Percentiles rank a stretch among this genome's conserved stretches.
These are phyloP conservation scores for Penicillium occitanis DNA, from an alignment of 2,329 filamentous ascomycete species.

Conservation along the genomic window DNA sequence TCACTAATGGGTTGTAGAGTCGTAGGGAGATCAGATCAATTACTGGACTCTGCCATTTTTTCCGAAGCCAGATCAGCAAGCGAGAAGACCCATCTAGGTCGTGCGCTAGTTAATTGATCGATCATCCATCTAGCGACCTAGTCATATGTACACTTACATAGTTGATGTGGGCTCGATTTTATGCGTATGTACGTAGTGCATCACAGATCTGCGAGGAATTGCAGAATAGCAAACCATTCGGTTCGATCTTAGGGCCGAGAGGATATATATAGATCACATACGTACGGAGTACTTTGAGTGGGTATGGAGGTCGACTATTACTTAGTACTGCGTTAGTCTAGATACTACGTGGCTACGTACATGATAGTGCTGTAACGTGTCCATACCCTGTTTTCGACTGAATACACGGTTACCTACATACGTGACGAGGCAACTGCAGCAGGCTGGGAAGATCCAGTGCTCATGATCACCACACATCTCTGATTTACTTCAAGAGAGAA, in stretches of 20 bases:
- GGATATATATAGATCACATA: neutral
- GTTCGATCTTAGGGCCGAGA: neutral
- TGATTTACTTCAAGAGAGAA: neutral
- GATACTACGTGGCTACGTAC: neutral
- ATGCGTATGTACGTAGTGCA: neutral
- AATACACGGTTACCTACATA: neutral
- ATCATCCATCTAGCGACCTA: neutral
- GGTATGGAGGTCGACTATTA: neutral
- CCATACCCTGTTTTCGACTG: neutral
- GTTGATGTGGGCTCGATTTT: neutral
- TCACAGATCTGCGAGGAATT: neutral
- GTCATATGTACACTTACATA: neutral
- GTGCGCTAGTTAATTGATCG: neutral
- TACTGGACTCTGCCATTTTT: neutral
- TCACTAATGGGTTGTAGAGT: neutral
- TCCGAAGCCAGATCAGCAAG: neutral
- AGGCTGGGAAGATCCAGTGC: neutral
- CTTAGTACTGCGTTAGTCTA: neutral
- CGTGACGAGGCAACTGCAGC: neutral
- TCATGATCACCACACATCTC: neutral
- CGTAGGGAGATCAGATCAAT: neutral
- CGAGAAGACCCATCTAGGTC: neutral
- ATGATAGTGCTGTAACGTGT: neutral
- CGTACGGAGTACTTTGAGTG: neutral
- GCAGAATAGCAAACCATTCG: neutral